Evolutionary conservation across 73 alveolate genomes (phyloP).

Genomic region (Urostyla sp.): DNA sequence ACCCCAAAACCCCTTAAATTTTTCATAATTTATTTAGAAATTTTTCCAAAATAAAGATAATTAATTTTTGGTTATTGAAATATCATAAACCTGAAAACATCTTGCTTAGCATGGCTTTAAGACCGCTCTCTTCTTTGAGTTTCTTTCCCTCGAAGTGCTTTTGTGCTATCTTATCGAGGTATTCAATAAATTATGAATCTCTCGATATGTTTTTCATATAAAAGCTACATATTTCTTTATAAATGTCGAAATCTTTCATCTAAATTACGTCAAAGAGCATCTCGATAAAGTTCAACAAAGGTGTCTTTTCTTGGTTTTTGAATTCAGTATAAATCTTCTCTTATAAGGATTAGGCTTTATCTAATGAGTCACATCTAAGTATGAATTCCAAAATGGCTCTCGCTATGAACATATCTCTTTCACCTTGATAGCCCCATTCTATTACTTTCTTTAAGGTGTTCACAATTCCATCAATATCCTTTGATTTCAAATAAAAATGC

Average conservation of each 20-base stretch:
- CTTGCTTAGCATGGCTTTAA: no score
- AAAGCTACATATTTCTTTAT: conserved; percentile 14
- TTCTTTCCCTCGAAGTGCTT: conserved; percentile 35
- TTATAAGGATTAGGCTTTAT: neutral
- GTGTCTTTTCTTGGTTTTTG: neutral
- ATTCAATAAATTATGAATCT: conserved; percentile 38
- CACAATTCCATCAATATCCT: conserved; percentile 16
- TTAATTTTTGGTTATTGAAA: no score
- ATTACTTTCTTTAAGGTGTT: conserved; percentile 30
- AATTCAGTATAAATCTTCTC: neutral
- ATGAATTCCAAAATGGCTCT: conserved; percentile 29
- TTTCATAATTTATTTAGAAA: no score
- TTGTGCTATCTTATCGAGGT: conserved; percentile 36
- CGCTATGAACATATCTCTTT: conserved; percentile 27
- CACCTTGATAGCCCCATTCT: conserved; percentile 38
- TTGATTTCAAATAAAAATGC: conserved; percentile 7
- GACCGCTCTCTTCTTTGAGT: conserved; percentile 38
- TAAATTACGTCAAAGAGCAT: conserved; percentile 28
- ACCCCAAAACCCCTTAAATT: no score
- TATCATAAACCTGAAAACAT: no score
- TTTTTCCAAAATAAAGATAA: no score
- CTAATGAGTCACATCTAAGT: conserved; percentile 4
- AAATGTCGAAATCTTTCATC: conserved; percentile 18
- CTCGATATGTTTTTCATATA: conserved; percentile 10
- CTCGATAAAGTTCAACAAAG: conserved; percentile 26